Percentiles rank a stretch among this genome's conserved stretches.
Conservation (phyloP, 805 yeast species). For the Wickerhamomyces bisporus region DNA sequence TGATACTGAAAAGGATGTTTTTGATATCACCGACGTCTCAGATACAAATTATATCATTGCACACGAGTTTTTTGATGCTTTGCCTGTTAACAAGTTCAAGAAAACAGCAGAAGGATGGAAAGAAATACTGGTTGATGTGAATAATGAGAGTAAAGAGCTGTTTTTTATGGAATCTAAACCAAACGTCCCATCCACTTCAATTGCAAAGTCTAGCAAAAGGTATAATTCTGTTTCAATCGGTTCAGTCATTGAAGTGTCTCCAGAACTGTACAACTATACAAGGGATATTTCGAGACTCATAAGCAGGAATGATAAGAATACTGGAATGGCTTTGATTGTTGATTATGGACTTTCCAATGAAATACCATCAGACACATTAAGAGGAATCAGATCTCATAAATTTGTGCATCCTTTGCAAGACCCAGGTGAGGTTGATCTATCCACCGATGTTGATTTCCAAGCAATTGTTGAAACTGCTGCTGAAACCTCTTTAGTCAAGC, state of each 20-base stretch:
- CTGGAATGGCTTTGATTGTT: conserved; percentile 66
- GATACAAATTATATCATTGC: conserved; percentile 64
- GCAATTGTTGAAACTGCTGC: conserved; percentile 37
- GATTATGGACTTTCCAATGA: conserved; percentile 68
- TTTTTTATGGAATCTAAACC: conserved; percentile 52
- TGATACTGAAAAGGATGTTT: conserved; percentile 48
- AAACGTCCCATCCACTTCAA: conserved; percentile 56
- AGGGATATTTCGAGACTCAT: conserved; percentile 45
- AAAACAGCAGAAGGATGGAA: conserved; percentile 70
- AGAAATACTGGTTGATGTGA: conserved; percentile 63
- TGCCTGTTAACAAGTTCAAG: conserved; percentile 69
- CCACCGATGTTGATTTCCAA: conserved; percentile 78
- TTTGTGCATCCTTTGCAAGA: conserved; percentile 69
- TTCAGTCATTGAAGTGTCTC: conserved; percentile 65
- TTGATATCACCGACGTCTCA: conserved; percentile 2
- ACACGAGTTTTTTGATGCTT: conserved; percentile 84
- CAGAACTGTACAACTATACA: conserved; percentile 62
- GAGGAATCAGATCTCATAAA: conserved; percentile 70
- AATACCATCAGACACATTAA: conserved; percentile 64
- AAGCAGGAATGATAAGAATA: conserved; percentile 25
- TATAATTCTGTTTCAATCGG: conserved; percentile 49
- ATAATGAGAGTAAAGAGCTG: conserved; percentile 31
- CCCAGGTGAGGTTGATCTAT: conserved; percentile 78
- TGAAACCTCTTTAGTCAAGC: conserved; percentile 21
- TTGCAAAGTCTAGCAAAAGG: conserved; percentile 48